Conservation (phyloP, 371 early-diverging fungal species). For the Mortierella sp. region DNA sequence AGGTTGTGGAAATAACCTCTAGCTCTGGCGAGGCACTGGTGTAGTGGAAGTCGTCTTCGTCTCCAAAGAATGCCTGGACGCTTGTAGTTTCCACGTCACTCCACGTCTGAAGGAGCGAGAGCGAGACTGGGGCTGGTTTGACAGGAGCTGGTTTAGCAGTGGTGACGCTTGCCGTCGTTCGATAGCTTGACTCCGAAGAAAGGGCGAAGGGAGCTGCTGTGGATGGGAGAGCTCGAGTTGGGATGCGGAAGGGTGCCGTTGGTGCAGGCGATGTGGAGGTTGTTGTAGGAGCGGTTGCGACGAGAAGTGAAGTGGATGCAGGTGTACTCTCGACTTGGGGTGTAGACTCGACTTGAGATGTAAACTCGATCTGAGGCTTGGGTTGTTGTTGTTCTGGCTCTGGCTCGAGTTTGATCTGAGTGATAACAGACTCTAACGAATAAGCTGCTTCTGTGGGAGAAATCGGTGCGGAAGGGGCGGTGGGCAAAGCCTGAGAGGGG, state of each 20-base stretch:
- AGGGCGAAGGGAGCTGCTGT: not conserved
- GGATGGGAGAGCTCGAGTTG: not conserved
- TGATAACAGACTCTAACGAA: not conserved
- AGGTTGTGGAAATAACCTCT: not conserved
- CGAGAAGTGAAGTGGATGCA: not conserved
- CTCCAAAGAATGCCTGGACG: conserved; percentile 16
- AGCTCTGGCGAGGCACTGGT: not conserved
- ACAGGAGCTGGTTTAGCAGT: too few relatives aligned
- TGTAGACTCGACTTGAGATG: not conserved
- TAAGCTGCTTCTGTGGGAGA: not conserved
- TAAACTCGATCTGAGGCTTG: too few relatives aligned
- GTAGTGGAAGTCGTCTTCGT: not conserved
- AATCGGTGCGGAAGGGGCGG: not conserved
- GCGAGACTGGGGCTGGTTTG: not conserved
- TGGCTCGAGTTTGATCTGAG: not conserved
- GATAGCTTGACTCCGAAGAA: not conserved
- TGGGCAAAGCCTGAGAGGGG: not conserved
- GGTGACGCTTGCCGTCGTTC: not conserved
- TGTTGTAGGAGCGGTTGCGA: not conserved
- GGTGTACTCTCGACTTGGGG: not conserved
- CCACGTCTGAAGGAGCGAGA: not conserved
- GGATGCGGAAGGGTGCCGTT: not conserved
- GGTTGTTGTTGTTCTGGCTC: not conserved
- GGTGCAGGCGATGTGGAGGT: not conserved
- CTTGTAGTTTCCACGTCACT: conserved; percentile 2